Evolutionary conservation across 163 green algal genomes (phyloP), one percentile per base, ranked within the genome.

Genomic region (Botryococcus braunii): DNA sequence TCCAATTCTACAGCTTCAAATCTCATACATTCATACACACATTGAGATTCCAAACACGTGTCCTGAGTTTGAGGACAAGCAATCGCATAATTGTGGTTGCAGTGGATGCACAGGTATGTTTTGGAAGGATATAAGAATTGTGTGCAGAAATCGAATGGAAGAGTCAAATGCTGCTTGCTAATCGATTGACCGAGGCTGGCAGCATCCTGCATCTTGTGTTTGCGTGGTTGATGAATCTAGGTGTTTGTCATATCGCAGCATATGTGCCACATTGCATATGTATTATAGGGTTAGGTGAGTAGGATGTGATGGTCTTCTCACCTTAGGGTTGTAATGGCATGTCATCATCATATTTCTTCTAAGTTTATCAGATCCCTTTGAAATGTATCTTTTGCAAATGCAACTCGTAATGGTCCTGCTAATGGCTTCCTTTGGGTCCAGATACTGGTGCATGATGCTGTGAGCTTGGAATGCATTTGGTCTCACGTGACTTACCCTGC

Each of bases 401-500:
- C 21, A 21, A 27, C 46, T 21, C 46, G 13, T 55, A 27, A 21
- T 13, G 17, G 13, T 13, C 17, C 17, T 55, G 46, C 21, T 65
- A 35, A 40, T 23, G 57, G 27, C 9, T 11, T 23, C 27, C 17
- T 13, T 23, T 32, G 35, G 23, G 63, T 61, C 3, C 76, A 87
- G 81, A 46, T 87, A 41, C 72, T 79, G 52, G 78, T 55, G 0
- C 82, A 78, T 38, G 81, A 89, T 38, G 58, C 77, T 0, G 25
- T 5, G 32, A 84, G 69, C 1, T 69, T 87, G 52, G 43, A 74
- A 11, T 75, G 74, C 58, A 72, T 56, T 36, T 86, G 82, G 67
- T 83, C 60, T 58, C 77, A 73, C 39, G 64, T 88, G 4, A 85
- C 77, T 8, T 80, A 85, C 67, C 64, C 74, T 1, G 56, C 66